Base-by-base conservation (phyloP, 2,329 filamentous ascomycete genomes). In the Aspergillus sp. region DNA sequence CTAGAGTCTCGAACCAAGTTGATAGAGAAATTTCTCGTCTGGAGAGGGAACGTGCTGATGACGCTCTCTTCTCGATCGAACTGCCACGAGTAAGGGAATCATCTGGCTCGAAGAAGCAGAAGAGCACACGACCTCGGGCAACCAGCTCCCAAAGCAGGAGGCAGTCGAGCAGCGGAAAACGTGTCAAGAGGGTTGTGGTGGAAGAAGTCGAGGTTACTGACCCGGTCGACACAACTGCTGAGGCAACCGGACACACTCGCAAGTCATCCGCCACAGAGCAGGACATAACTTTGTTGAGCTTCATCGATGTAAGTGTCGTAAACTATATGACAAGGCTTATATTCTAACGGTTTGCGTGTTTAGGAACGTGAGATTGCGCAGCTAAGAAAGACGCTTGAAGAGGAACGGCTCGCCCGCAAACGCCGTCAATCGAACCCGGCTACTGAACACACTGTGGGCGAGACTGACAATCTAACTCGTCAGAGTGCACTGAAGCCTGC, bases 311-410 rank as follows among this genome's bases (percentile, higher is more conserved):
- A 52, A 69, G 72, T 69, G 41, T 15, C 24, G 7, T n/a, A 33
- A 23, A 5, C 40, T 11, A 19, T 9, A 31, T 31, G 27, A 4
- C 6, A 14, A 41, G 5, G 12, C 41, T 40, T 24, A n/a, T 11
- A 23, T 55, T 35, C 37, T 55, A 44, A 43, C 31, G 17, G 15
- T 11, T 40, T 39, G 12, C 35, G 8, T 23, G n/a, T 14, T 15
- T 54, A 76, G 73, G 68, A 72, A 56, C 72, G 78, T 55, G 79
- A 83, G 52, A 80, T 86, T 64, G 79, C 80, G 31, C 75, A 78
- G 44, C 73, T 87, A 50, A 79, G 84, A 41, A 82, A 79, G 64
- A 78, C 75, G 14, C 64, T 86, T 6, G 84, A 86, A 66, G 79
- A 82, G 59, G 82, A 86, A 68, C 73, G 80, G 52, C 68, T 79